A percentile compares a stretch with the other conserved stretches of the same genome.
Conservation (phyloP, 1,284 basidiomycete species). For the Papiliotrema flavescens region DNA sequence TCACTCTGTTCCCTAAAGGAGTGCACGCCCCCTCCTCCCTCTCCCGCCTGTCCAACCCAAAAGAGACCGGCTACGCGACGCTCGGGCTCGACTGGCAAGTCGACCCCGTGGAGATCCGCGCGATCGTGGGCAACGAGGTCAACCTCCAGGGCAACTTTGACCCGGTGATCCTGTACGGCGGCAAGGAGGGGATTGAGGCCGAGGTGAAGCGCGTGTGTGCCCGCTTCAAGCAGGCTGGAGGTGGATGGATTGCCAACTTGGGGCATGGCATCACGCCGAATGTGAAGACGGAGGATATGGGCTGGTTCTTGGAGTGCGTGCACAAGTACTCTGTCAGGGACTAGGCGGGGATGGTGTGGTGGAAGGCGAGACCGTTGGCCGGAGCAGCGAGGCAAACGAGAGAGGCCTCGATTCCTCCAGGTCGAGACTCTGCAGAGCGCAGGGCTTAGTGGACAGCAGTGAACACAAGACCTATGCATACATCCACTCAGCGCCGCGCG, state of each 20-base stretch:
- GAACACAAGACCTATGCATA: too few species aligned
- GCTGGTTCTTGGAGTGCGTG: conserved; percentile 85
- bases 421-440: too few species aligned
- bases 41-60: conserved; percentile 33
- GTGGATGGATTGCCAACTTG: conserved; percentile 89
- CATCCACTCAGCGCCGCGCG: too few species aligned
- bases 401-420: background rate
- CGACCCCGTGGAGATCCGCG: conserved; percentile 66
- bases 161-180: conserved; percentile 81
- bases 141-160: conserved; percentile 95
- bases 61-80: conserved; percentile 70
- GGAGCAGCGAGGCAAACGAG: background rate
- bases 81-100: conserved; percentile 87
- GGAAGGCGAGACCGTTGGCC: background rate
- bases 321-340: conserved; percentile 62
- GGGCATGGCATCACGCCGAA: conserved; percentile 97
- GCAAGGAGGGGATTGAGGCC: conserved; percentile 77
- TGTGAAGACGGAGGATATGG: conserved; percentile 86
- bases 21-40: conserved; percentile 60
- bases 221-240: conserved; percentile 62
- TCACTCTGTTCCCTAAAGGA: conserved; percentile 90
- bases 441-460: too few species aligned
- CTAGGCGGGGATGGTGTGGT: background rate
- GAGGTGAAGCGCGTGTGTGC: conserved; percentile 80
- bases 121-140: conserved; percentile 59